Evolutionary conservation across 306 rosid genomes (phyloP).

Genomic region (Sphenostylis stenocarpa): DNA sequence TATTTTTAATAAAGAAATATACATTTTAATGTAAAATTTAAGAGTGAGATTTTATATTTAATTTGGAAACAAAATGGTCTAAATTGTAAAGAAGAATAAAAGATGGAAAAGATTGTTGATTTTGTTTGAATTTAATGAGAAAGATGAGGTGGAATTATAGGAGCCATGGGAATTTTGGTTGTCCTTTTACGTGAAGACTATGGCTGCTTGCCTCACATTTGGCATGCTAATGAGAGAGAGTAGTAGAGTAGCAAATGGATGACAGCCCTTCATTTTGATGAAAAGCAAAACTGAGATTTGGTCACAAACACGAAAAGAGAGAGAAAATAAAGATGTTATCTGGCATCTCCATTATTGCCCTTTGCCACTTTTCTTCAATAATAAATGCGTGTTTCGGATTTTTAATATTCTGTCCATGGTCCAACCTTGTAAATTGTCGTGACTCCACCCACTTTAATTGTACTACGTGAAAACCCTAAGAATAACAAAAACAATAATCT

Average conservation of each 20-base stretch:
- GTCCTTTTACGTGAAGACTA: not conserved
- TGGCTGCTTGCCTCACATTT: constrained; percentile 15
- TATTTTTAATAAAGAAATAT: too few relatives aligned
- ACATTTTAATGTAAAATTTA: too few relatives aligned
- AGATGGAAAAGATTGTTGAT: not conserved
- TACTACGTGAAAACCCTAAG: too few relatives aligned
- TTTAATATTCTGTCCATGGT: not conserved
- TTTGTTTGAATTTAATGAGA: not conserved
- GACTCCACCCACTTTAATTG: not conserved
- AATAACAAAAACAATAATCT: too few relatives aligned
- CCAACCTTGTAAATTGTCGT: constrained; percentile 16
- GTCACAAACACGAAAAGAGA: not conserved
- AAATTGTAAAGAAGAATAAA: too few relatives aligned
- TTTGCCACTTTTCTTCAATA: constrained; percentile 1
- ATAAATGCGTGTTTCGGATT: not conserved
- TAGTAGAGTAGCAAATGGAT: not conserved
- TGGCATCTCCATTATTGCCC: constrained; percentile 32
- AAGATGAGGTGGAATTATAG: not conserved
- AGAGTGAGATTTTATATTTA: too few relatives aligned
- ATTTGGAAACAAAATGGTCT: too few relatives aligned
- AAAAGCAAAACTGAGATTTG: not conserved
- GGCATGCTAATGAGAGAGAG: not conserved
- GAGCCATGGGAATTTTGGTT: not conserved
- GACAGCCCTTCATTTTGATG: not conserved
- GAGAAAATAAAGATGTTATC: not conserved